A percentile compares a stretch with the other conserved stretches of the same genome.
phyloP scores from a whole-genome alignment of 1,284 basidiomycete species.

The Chalciporus sp. region DNA sequence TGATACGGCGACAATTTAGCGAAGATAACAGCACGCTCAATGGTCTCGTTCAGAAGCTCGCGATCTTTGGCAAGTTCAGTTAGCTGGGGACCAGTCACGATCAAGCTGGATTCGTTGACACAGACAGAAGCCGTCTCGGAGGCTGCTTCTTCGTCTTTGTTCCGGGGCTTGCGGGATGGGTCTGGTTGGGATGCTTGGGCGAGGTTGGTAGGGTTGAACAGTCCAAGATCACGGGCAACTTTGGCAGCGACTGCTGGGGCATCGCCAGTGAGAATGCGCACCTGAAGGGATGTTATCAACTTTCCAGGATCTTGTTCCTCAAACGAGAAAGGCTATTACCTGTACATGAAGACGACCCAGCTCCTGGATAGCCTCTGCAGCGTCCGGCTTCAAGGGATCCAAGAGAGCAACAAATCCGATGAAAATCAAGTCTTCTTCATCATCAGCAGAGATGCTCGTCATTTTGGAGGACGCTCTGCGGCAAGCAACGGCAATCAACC shows the following conservation, averaged over 20 bases:
- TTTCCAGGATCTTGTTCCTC: not conserved
- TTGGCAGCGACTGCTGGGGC: constrained; percentile 36
- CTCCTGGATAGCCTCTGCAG: constrained; percentile 33
- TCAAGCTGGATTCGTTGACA: constrained; percentile 28
- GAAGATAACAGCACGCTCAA: constrained; percentile 36
- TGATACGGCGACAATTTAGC: constrained; percentile 36
- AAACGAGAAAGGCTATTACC: constrained; percentile 14
- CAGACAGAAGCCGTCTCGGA: not conserved
- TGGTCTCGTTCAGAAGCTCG: constrained; percentile 29
- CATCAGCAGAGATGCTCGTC: constrained; percentile 22
- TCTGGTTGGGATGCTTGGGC: not conserved
- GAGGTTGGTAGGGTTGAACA: constrained; percentile 28
- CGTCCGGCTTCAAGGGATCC: constrained; percentile 36
- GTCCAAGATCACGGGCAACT: constrained; percentile 36
- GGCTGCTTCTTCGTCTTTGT: constrained; percentile 32
- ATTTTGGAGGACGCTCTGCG: constrained; percentile 24
- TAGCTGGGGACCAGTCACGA: constrained; percentile 35
- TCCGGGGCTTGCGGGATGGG: constrained; percentile 5
- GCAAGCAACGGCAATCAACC: constrained; percentile 34
- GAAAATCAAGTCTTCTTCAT: constrained; percentile 33
- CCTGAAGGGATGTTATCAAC: constrained; percentile 16
- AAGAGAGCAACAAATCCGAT: constrained; percentile 32
- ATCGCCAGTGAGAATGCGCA: constrained; percentile 35
- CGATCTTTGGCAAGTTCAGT: constrained; percentile 32
- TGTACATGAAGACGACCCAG: constrained; percentile 33